Conservation (phyloP, 2,329 filamentous ascomycete species). For the Alternaria infectoria region DNA sequence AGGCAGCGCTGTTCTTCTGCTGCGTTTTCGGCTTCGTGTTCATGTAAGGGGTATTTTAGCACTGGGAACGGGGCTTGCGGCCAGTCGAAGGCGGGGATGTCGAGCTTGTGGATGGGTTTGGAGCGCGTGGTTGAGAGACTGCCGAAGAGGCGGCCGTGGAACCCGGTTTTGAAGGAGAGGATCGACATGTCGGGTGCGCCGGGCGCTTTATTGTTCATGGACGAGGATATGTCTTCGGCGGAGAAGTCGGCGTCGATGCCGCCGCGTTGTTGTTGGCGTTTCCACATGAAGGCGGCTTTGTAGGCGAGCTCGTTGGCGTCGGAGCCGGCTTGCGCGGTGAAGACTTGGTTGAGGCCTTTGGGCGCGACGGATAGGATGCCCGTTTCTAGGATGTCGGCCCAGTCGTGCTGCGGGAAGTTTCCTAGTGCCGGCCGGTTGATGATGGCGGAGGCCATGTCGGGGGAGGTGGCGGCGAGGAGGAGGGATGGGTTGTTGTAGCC, state of each 20-base stretch:
- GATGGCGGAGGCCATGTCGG: slow-evolving; percentile 79
- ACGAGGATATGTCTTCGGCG: slow-evolving; percentile 72
- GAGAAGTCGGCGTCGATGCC: slow-evolving; percentile 80
- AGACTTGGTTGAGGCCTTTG: slow-evolving; percentile 84
- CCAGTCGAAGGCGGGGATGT: slow-evolving; percentile 96
- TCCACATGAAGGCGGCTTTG: slow-evolving; percentile 96
- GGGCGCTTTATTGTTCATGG: slow-evolving; percentile 82
- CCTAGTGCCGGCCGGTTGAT: slow-evolving; percentile 90
- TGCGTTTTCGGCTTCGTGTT: slow-evolving; percentile 81
- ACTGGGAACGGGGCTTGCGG: slow-evolving; percentile 85
- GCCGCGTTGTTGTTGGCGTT: slow-evolving; percentile 79
- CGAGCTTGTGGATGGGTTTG: slow-evolving; percentile 93
- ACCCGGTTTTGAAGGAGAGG: slow-evolving; percentile 84
- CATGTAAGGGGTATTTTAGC: slow-evolving; percentile 85
- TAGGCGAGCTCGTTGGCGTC: slow-evolving; percentile 95
- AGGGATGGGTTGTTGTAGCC: slow-evolving; percentile 90
- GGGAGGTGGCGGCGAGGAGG: slow-evolving; percentile 71
- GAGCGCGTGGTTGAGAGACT: slow-evolving; percentile 86
- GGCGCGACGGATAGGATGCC: slow-evolving; percentile 84
- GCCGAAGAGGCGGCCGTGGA: slow-evolving; percentile 91
- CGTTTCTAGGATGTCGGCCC: slow-evolving; percentile 78
- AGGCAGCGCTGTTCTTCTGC: slow-evolving; percentile 80
- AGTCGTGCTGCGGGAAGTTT: slow-evolving; percentile 88
- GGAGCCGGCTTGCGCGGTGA: slow-evolving; percentile 86
- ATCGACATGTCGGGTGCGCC: slow-evolving; percentile 82